Evolutionary conservation across 2,329 filamentous ascomycete genomes (phyloP), one percentile per base, ranked within the genome.

Genomic region (Reticulascus tulasneorum): DNA sequence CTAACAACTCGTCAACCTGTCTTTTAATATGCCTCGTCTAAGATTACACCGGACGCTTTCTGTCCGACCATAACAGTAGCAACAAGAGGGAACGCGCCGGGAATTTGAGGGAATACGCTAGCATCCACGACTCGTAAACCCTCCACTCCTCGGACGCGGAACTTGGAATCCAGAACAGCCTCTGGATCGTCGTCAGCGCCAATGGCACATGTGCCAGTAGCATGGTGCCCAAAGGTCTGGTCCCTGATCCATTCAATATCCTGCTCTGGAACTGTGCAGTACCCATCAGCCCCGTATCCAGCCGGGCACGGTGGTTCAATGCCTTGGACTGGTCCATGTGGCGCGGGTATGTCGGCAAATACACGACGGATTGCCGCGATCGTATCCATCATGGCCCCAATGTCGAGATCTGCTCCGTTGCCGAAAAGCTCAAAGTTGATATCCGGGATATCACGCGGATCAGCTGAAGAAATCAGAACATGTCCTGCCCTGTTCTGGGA

Each of bases 91-190:
- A 33, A 33, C 9, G 30, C 15, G 11, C 35, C 39, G 10, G 42
- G 25, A 17, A 36, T 33, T 23, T 38, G 38, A 4, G 52, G 48
- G 30, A 75, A 82, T 1, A 74, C 64, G 21, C 66, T 73, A 1
- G 76, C 78, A 59, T 83, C 79, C 0, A 84, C 79, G 4, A 82
- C 78, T 17, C 79, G 61, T 30, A 83, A 51, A 0, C 72, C 69
- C 2, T 63, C 53, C 0, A 77, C 69, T 1, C 75, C 75, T 9
- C 72, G 61, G 1, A 84, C 78, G 10, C 66, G 61, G 51, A 82
- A 80, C 29, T 72, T 61, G 0, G 62, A 65, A 52, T 82, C 74
- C 29, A 82, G 51, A 3, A 80, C 75, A 3, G 75, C 76, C 50
- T 68, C 68, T 2, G 63, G 54, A 48, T 83, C 74, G n/a, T 60